Evolutionary conservation across 2,329 filamentous ascomycete genomes (phyloP).

Genomic region (Pseudohalonectria lignicola): DNA sequence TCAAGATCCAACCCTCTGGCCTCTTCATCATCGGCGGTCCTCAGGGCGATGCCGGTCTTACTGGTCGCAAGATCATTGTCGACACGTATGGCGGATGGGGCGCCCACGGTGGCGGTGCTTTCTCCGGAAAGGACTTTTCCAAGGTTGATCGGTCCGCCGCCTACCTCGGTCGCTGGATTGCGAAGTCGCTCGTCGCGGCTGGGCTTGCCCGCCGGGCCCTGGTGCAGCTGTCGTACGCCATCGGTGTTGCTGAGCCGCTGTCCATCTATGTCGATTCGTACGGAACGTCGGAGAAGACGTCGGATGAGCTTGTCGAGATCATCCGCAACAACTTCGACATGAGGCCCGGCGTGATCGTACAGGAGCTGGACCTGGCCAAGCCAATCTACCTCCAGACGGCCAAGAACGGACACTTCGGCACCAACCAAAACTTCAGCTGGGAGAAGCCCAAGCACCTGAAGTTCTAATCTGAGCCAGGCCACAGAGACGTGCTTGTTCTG

Average conservation of each 20-base stretch:
- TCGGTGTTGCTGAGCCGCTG: constrained; percentile 94
- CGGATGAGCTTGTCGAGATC: constrained; percentile 89
- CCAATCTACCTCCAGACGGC: constrained; percentile 98
- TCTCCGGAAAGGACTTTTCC: constrained; percentile 99
- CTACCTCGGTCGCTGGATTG: constrained; percentile 96
- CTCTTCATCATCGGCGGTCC: constrained; percentile 98
- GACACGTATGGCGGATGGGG: constrained; percentile 99
- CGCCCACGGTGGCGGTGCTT: constrained; percentile 98
- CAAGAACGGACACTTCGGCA: constrained; percentile 98
- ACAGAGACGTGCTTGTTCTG: not conserved
- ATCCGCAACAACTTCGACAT: constrained; percentile 96
- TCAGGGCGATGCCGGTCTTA: constrained; percentile 97
- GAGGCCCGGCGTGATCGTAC: constrained; percentile 95
- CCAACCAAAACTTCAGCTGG: constrained; percentile 96
- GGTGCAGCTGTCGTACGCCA: constrained; percentile 98
- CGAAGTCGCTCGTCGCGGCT: constrained; percentile 90
- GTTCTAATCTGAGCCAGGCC: constrained; percentile 49
- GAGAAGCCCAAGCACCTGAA: constrained; percentile 95
- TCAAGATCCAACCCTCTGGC: constrained; percentile 84
- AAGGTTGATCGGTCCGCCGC: constrained; percentile 98
- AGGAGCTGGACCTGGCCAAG: constrained; percentile 87
- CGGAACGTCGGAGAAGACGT: constrained; percentile 82
- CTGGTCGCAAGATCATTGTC: constrained; percentile 98
- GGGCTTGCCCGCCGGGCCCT: constrained; percentile 84
- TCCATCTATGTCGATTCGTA: constrained; percentile 98